A percentile compares a stretch with the other conserved stretches of the same genome.
Evolutionary conservation across 2,329 filamentous ascomycete species (phyloP).

Genomic region (Truncatella angustata): DNA sequence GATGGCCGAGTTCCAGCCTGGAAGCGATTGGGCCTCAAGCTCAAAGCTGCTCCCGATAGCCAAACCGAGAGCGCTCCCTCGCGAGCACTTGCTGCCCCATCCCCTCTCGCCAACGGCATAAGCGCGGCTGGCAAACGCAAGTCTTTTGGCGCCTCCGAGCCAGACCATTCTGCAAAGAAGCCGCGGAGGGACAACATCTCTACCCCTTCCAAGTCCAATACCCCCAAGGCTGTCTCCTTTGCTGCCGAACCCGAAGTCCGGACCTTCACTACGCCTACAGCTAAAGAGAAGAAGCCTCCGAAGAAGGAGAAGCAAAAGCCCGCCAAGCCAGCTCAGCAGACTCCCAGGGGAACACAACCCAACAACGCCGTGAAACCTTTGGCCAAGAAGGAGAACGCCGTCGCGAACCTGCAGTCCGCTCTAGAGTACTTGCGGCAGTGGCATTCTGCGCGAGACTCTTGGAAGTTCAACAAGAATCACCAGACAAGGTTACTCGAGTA

Average conservation of each 20-base stretch:
- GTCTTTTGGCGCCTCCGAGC: slow-evolving; percentile 27
- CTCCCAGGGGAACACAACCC: slow-evolving; percentile 31
- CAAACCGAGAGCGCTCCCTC: slow-evolving; percentile 24
- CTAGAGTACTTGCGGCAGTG: slow-evolving; percentile 77
- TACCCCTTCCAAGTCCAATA: slow-evolving; percentile 36
- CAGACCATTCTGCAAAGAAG: slow-evolving; percentile 30
- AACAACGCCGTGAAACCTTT: slow-evolving; percentile 21
- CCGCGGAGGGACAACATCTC: slow-evolving; percentile 26
- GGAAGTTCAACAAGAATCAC: slow-evolving; percentile 97
- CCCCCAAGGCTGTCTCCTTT: slow-evolving; percentile 47
- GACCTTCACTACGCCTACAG: slow-evolving; percentile 10
- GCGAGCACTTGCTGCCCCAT: slow-evolving; percentile 20
- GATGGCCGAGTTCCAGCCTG: slow-evolving; percentile 53
- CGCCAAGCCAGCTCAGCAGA: slow-evolving; percentile 13
- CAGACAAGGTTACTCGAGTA: slow-evolving; percentile 85
- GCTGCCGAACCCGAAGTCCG: slow-evolving; percentile 21
- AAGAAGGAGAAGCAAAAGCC: slow-evolving; percentile 33
- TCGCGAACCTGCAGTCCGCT: slow-evolving; percentile 58
- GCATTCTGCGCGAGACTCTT: slow-evolving; percentile 65
- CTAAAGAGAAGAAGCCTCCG: slow-evolving; percentile 19
- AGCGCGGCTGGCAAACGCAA: slow-evolving; percentile 27
- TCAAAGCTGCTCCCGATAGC: slow-evolving; percentile 43
- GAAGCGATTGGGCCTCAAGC: slow-evolving; percentile 63
- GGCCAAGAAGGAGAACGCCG: slow-evolving; percentile 26
- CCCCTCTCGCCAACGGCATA: slow-evolving; percentile 9